Base-by-base conservation (phyloP, 2,329 filamentous ascomycete species). In the Cladobotryum mycophilum region DNA sequence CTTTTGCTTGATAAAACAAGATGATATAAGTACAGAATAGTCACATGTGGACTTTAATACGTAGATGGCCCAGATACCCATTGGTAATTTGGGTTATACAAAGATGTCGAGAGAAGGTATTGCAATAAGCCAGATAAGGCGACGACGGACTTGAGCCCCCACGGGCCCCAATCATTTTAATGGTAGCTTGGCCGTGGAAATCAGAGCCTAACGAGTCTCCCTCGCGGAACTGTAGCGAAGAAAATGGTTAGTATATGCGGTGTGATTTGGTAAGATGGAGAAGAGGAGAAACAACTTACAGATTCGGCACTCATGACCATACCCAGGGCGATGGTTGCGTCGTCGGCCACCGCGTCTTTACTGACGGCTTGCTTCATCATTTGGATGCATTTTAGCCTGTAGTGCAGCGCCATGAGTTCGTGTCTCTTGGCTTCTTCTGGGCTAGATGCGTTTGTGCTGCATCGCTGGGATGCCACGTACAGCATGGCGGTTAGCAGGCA, bases 161-260 rank as follows among this genome's bases (percentile, higher is more conserved):
- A 5, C 50, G 48, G 17, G 50, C 35, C 1, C 33, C 17, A 1
- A 52, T 41, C 50, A 52, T 49, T 34, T 48, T 37, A 18, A 41
- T 49, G n/a, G 42, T 35, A n/a, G 50, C 50, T 12, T 45, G 4
- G 41, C 38, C 50, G n/a, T 52, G 50, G 12, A 42, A 41, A n/a
- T 17, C 22, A 2, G 41, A 45, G 14, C 20, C 13, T 7, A 44
- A 46, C 6, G 15, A 3, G 41, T 41, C 33, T 14, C 36, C 46
- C 33, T 49, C 50, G 9, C 42, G 44, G 30, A 41, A 49, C 50
- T 52, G 33, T 4, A 18, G 25, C 22, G 17, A 3, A 2, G 9
- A 3, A 17, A 14, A 20, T 20, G 47, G 20, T 36, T 30, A 42
- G 41, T 17, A 34, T 34, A 14, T 30, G 5, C n/a, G 42, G n/a